Evolutionary conservation across 345 rosid species (phyloP).

Genomic region (Salix caprea): DNA sequence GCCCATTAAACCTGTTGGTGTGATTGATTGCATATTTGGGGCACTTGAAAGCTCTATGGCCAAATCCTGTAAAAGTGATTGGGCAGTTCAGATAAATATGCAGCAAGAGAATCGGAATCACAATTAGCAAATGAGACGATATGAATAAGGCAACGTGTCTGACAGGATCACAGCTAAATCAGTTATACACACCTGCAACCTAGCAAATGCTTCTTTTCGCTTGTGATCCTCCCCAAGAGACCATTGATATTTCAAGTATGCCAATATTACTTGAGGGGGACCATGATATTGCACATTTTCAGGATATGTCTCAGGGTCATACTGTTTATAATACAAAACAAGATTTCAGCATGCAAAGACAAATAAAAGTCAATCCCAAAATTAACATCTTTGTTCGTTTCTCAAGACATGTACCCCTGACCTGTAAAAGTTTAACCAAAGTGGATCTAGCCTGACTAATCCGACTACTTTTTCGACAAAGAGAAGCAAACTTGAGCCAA

Average conservation of each 20-base stretch:
- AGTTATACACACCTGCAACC: conserved; percentile 59
- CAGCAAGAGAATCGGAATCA: neutral
- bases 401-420: conserved; percentile 12
- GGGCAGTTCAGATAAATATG: conserved; percentile 16
- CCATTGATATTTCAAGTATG: conserved; percentile 93
- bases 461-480: conserved; percentile 83
- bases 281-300: conserved; percentile 72
- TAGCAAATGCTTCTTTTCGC: conserved; percentile 84
- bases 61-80: conserved; percentile 46
- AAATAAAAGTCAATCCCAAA: conserved; percentile 2
- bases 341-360: conserved; percentile 5
- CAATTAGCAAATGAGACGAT: conserved; percentile 9
- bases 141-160: neutral
- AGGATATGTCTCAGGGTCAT: conserved; percentile 81
- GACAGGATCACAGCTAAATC: neutral
- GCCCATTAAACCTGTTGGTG: conserved; percentile 41
- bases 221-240: conserved; percentile 94
- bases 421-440: conserved; percentile 87
- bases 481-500: conserved; percentile 95
- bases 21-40: conserved; percentile 49
- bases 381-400: neutral
- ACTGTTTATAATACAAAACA: conserved; percentile 39
- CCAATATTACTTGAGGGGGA: conserved; percentile 94
- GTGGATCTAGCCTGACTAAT: conserved; percentile 97
- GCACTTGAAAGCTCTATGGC: conserved; percentile 63